Evolutionary conservation across 495 filamentous ascomycete genomes (phyloP), one percentile per base, ranked within the genome.

Genomic region (Aspergillus homomorphus): DNA sequence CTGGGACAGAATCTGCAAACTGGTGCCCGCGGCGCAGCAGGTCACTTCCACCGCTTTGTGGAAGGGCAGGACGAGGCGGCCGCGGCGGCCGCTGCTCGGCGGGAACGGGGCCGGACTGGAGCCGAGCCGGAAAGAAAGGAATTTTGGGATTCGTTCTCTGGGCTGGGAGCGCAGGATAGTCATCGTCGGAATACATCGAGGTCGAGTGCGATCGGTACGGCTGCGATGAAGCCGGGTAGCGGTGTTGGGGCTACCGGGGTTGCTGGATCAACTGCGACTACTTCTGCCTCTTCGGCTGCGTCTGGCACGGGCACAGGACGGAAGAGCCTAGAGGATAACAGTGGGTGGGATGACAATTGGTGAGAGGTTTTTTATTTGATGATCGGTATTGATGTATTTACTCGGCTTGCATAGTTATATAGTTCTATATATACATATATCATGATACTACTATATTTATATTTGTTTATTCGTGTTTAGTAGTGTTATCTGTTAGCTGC

Each of bases 91-190:
- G 50, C 19, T 52, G 59, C 53, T n/a, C 26, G 56, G 8, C 54
- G 62, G 19, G 58, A 28, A 16, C 48, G 48, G 57, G 26, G 74
- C 75, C 73, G 33, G 4, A n/a, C 48, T n/a, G 28, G 41, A n/a
- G 50, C 38, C 42, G 82, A 89, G 64, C 82, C 81, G 18, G 87
- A 89, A 52, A 89, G 86, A 70, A 84, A 86, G 61, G 89, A 89
- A 42, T 98, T 98, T 73, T 98, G 94, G 95, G 95, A 98, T 73
- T 81, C 83, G 59, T 84, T 87, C 53, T 69, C 75, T 16, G 82
- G 84, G 21, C 82, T 92, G 57, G 82, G 84, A 0, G 73, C 69
- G 38, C 71, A 79, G 22, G 81, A 83, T 2, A 75, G 70, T 8
- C 72, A 77, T 45, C 69, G 66, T 4, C 59, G 70, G 12, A 68